These are phyloP conservation scores for Aspergillus melleus DNA, from an alignment of 2,329 filamentous ascomycete genomes.

Conservation along the genomic window DNA sequence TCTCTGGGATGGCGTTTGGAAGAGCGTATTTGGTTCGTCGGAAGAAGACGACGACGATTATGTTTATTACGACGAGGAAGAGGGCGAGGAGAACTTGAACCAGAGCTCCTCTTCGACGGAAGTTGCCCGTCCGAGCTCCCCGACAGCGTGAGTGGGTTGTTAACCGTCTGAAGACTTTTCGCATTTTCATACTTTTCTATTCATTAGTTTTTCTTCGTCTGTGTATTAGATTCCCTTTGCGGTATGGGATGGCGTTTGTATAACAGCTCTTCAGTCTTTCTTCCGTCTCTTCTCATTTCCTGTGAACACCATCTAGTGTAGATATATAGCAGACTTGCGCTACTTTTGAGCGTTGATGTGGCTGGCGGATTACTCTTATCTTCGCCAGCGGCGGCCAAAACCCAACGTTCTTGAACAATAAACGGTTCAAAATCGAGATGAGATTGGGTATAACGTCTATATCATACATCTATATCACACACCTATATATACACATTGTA, in stretches of 20 bases:
- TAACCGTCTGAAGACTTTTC: background rate
- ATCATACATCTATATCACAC: background rate
- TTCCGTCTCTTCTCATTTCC: background rate
- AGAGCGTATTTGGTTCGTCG: constrained; percentile 60
- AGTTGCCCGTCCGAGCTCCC: background rate
- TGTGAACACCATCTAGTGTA: background rate
- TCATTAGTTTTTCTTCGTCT: constrained; percentile 1
- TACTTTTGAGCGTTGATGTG: background rate
- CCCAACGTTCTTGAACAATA: too few species aligned
- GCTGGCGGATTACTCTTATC: background rate
- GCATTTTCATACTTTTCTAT: background rate
- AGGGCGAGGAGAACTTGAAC: constrained; percentile 19
- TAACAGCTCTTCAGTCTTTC: constrained; percentile 9
- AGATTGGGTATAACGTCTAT: constrained; percentile 15
- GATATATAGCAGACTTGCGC: background rate
- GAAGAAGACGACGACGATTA: constrained; percentile 56
- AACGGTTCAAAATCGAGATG: constrained; percentile 10
- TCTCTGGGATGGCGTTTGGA: constrained; percentile 81
- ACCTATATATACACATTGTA: background rate
- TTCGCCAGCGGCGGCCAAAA: background rate
- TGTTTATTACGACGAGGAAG: constrained; percentile 60
- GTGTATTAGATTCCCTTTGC: constrained; percentile 19
- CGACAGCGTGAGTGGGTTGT: constrained; percentile 1
- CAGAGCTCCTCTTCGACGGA: constrained; percentile 2
- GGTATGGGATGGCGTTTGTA: constrained; percentile 16